Evolutionary conservation across 495 filamentous ascomycete species (phyloP), one percentile per base, ranked within the genome.

Genomic region (Astrocystis sublimbata): DNA sequence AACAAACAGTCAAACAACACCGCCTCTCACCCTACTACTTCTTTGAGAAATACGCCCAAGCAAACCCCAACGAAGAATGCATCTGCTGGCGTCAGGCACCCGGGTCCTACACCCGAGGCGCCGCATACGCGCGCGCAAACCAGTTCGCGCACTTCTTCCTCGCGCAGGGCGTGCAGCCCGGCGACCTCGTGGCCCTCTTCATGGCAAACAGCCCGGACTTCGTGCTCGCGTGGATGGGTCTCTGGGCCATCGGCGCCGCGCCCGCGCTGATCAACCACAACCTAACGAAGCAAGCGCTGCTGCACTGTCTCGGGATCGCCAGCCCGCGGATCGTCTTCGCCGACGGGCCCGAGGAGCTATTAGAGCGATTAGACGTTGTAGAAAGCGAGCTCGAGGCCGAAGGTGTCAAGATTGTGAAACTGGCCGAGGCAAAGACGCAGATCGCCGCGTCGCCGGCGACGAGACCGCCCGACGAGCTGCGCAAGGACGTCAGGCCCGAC

Each of bases 241-340:
- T 84, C 1, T 83, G 83, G 81, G 81, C 81, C 13, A 83, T 90
- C 62, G 89, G 88, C 1, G 84, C 82, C 35, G 87, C 85, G 5
- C 87, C 88, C 0, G 86, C 88, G n/a, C 79, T 88, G 62, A 88
- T 93, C 69, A 93, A 93, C 69, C 85, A 89, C 63, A 86, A 91
- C 66, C 78, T 92, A 0, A 73, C 79, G 24, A 85, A 83, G 0
- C 84, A 89, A 51, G 86, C 86, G 1, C 68, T 92, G 60, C 58
- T 89, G 40, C 89, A 92, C 71, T 92, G 89, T 65, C 62, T 93
- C 62, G 81, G 79, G 60, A 76, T 92, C 45, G 80, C 81, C 24
- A 80, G 77, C 4, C 77, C 84, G 9, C 86, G 79, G 65, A 50
- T 91, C 13, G 65, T 91, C 7, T 64, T 93, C 30, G 86, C 90